phyloP scores from a whole-genome alignment of 306 rosid genomes.

The Castanea sativa region DNA sequence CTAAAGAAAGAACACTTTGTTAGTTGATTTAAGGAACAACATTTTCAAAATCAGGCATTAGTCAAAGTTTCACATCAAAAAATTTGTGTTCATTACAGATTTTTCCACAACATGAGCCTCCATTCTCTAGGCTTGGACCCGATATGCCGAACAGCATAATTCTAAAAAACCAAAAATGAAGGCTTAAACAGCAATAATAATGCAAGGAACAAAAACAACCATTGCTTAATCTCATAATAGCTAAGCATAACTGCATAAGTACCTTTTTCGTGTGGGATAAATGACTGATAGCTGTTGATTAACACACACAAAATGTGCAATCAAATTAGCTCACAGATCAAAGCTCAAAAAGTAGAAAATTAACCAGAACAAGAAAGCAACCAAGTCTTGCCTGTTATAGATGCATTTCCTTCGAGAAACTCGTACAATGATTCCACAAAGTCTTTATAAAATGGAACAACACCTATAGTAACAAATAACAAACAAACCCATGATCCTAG shows the following conservation, averaged over 20 bases:
- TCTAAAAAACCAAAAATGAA: not conserved
- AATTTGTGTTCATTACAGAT: not conserved
- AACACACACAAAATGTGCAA: slow-evolving; percentile 17
- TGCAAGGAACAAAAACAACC: not conserved
- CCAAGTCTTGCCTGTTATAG: slow-evolving; percentile 69
- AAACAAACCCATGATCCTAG: not conserved
- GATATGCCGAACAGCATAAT: not conserved
- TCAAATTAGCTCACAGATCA: slow-evolving; percentile 25
- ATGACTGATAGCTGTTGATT: slow-evolving; percentile 66
- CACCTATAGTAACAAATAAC: slow-evolving; percentile 38
- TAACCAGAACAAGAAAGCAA: slow-evolving; percentile 4
- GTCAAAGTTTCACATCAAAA: not conserved
- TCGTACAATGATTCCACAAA: slow-evolving; percentile 76
- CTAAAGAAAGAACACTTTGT: not conserved
- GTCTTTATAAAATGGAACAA: slow-evolving; percentile 63
- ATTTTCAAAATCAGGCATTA: not conserved
- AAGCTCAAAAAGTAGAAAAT: slow-evolving; percentile 5
- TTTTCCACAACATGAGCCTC: not conserved
- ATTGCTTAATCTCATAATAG: not conserved
- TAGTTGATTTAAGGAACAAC: not conserved
- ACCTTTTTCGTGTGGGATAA: slow-evolving; percentile 75
- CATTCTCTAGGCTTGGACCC: not conserved
- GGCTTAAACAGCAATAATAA: not conserved
- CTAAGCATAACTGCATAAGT: slow-evolving; percentile 9
- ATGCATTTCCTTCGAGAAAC: slow-evolving; percentile 69